Evolutionary conservation across 2,329 filamentous ascomycete species (phyloP), one percentile per base, ranked within the genome.

Genomic region (Purpureocillium lavendulum): DNA sequence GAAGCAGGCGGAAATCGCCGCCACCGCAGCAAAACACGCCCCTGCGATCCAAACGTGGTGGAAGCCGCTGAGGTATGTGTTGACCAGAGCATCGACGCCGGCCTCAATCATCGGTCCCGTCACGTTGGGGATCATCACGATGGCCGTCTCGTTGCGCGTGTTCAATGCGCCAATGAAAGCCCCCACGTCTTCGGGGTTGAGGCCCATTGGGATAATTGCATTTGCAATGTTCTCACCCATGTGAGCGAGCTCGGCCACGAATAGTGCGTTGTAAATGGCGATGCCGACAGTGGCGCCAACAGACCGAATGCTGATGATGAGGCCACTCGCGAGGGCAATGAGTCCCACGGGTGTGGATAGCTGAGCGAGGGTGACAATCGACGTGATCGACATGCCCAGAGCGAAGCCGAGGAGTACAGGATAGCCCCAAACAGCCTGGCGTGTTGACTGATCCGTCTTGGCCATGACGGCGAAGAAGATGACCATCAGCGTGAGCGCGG

Each of bases 241-340:
- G 8, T 50, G 40, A 8, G 42, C 51, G 41, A 58, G 49, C n/a
- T 50, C 47, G 40, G 21, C 21, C 21, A 26, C 52, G 48, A 60
- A 53, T 10, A 60, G 46, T 17, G 57, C 53, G 13, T 57, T 58
- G 43, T 59, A 59, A 24, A 65, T 61, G 10, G 61, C 59, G 6
- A 66, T 45, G 4, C 61, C 63, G 12, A 5, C 5, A 10, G 21
- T 26, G 21, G 21, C 21, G 10, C 21, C 21, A 10, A 26, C 10
- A 5, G 60, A 63, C 6, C 63, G 50, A 3, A 61, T 48, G 28
- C 57, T 51, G 24, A 66, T 63, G 28, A 66, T 52, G 13, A 67
- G 49, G 5, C 62, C 60, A 14, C 54, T 60, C 4, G 60, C 53
- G 10, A 59, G 53, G 2, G 64, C 52, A 16, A 66, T 64, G 12